A percentile compares a stretch with the other conserved stretches of the same genome.
Evolutionary conservation across 345 rosid species (phyloP).

Genomic region (Lepidium didymum): DNA sequence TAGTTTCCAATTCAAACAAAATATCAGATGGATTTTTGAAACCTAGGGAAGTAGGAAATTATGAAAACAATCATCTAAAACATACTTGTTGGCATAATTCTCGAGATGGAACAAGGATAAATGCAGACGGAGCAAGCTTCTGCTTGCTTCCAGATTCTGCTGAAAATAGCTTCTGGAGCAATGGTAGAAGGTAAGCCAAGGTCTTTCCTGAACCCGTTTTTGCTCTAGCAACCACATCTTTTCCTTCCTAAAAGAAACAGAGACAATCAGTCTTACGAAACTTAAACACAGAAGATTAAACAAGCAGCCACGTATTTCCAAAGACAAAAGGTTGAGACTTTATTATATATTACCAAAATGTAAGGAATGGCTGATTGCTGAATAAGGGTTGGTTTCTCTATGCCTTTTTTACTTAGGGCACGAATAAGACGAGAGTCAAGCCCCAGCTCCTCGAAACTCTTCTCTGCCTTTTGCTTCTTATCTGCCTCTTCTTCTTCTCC

Average conservation of each 20-base stretch:
- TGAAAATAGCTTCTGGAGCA: slow-evolving; percentile 75
- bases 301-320: background rate
- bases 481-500: slow-evolving; percentile 1
- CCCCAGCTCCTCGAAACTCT: slow-evolving; percentile 72
- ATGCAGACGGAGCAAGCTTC: slow-evolving; percentile 63
- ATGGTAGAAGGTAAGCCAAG: slow-evolving; percentile 70
- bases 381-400: slow-evolving; percentile 69
- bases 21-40: background rate
- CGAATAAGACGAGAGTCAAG: slow-evolving; percentile 72
- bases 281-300: background rate
- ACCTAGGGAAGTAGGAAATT: background rate
- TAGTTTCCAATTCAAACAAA: background rate
- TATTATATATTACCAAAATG: slow-evolving; percentile 41
- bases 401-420: slow-evolving; percentile 64
- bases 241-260: slow-evolving; percentile 50
- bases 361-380: slow-evolving; percentile 62
- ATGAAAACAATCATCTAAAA: background rate
- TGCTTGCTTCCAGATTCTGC: slow-evolving; percentile 36
- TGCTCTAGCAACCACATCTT: slow-evolving; percentile 86
- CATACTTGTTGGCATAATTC: slow-evolving; percentile 77
- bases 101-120: slow-evolving; percentile 73
- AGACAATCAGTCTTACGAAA: background rate
- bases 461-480: slow-evolving; percentile 29
- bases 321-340: background rate
- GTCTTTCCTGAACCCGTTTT: slow-evolving; percentile 93